phyloP scores from a whole-genome alignment of 257 asterid species.

The Linderniella brevidens region DNA sequence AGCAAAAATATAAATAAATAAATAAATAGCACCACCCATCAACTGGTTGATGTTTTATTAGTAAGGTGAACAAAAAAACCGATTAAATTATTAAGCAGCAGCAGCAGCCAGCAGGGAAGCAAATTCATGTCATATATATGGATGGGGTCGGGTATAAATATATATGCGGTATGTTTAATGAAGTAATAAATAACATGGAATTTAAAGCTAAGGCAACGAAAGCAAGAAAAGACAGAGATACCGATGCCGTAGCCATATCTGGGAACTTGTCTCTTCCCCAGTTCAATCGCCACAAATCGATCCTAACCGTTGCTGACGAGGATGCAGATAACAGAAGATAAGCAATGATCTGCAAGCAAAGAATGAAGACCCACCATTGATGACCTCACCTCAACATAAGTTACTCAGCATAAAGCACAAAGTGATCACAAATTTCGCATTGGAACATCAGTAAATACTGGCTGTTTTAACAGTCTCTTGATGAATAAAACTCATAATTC shows the following conservation, averaged over 20 bases:
- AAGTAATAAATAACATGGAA: constrained; percentile 68
- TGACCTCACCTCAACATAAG: neutral
- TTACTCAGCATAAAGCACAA: neutral
- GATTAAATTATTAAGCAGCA: too few species aligned
- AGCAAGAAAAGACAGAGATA: constrained; percentile 62
- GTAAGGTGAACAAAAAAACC: too few species aligned
- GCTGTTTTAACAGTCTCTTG: too few species aligned
- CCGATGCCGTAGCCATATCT: constrained; percentile 57
- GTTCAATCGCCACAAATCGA: constrained; percentile 63
- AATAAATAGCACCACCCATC: too few species aligned
- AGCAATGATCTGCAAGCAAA: constrained; percentile 41
- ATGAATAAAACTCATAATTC: too few species aligned
- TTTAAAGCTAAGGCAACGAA: constrained; percentile 56
- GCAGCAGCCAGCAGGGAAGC: too few species aligned
- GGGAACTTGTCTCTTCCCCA: constrained; percentile 90
- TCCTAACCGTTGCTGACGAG: constrained; percentile 62
- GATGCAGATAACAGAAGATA: constrained; percentile 93
- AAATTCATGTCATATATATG: too few species aligned
- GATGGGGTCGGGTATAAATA: too few species aligned
- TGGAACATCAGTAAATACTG: too few species aligned
- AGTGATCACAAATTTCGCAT: neutral
- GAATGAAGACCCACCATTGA: neutral
- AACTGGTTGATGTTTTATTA: too few species aligned
- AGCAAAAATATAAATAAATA: too few species aligned
- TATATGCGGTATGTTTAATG: too few species aligned